These are phyloP conservation scores for Clarireedia sp. DNA, from an alignment of 2,329 filamentous ascomycete genomes.

Conservation along the genomic window DNA sequence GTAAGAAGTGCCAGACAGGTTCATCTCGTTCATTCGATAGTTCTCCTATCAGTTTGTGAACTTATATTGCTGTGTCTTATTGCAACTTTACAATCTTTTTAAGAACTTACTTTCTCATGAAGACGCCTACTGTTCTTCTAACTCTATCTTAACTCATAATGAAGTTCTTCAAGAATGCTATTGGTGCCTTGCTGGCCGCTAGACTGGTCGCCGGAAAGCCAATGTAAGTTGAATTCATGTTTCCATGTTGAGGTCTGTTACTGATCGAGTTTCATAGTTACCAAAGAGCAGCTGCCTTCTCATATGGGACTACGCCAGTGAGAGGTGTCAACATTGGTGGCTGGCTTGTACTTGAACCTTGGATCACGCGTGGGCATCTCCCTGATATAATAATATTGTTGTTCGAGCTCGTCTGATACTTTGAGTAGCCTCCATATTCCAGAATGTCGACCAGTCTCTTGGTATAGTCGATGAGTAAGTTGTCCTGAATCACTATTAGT, in stretches of 20 bases:
- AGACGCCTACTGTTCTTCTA: not conserved
- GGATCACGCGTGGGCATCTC: slow-evolving; percentile 39
- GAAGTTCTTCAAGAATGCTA: slow-evolving; percentile 2
- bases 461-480: slow-evolving; percentile 27
- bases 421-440: slow-evolving; percentile 39
- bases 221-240: slow-evolving; percentile 1
- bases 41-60: not conserved
- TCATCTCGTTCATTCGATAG: not conserved
- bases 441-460: slow-evolving; percentile 28
- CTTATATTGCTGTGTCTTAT: not conserved
- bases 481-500: too few relatives aligned
- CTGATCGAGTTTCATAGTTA: slow-evolving; percentile 5
- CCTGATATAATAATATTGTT: not conserved
- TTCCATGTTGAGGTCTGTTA: not conserved
- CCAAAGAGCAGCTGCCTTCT: slow-evolving; percentile 33
- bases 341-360: slow-evolving; percentile 33
- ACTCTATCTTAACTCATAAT: not conserved
- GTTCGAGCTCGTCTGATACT: not conserved
- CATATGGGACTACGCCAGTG: slow-evolving; percentile 42
- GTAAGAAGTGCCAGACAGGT: not conserved
- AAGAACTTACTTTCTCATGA: not conserved
- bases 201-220: not conserved
- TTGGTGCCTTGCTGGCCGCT: slow-evolving; percentile 1
- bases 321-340: slow-evolving; percentile 25
- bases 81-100: not conserved